phyloP scores from a whole-genome alignment of 2,329 filamentous ascomycete genomes.

The Hypomyces perniciosus region DNA sequence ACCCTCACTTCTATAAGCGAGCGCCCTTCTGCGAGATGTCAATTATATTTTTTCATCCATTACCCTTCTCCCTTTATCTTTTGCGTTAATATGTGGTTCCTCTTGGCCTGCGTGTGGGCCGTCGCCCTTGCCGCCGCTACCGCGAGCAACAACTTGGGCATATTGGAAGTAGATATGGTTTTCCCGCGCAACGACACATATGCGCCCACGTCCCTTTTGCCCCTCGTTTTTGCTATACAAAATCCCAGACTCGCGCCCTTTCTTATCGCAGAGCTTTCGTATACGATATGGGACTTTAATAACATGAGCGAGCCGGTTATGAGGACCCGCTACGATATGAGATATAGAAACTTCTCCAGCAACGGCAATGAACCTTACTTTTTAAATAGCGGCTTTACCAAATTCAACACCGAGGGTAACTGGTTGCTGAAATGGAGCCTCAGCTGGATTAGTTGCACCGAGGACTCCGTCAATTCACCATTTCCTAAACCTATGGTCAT shows the following conservation, averaged over 20 bases:
- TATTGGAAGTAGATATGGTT: conserved; percentile 3
- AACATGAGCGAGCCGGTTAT: not conserved
- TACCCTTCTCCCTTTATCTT: too few species aligned
- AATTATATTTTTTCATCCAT: too few species aligned
- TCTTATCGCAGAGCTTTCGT: not conserved
- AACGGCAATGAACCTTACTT: not conserved
- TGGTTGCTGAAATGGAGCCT: not conserved
- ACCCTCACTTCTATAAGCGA: too few species aligned
- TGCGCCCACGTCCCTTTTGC: not conserved
- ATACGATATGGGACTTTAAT: not conserved
- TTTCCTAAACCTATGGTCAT: too few species aligned
- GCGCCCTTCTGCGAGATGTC: too few species aligned
- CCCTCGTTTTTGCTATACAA: conserved; percentile 6
- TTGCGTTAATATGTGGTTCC: too few species aligned
- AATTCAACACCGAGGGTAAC: not conserved
- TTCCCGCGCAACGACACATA: conserved; percentile 9
- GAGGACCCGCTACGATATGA: not conserved
- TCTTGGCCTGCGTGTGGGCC: not conserved
- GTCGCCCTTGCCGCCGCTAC: not conserved
- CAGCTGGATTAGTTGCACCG: not conserved
- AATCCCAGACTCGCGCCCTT: not conserved
- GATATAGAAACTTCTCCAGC: not conserved
- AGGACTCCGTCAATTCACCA: not conserved
- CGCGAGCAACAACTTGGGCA: not conserved
- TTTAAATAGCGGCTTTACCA: not conserved